Percentiles rank a stretch among this genome's conserved stretches.
phyloP scores from a whole-genome alignment of 345 rosid species.

The Citrus trifoliata region DNA sequence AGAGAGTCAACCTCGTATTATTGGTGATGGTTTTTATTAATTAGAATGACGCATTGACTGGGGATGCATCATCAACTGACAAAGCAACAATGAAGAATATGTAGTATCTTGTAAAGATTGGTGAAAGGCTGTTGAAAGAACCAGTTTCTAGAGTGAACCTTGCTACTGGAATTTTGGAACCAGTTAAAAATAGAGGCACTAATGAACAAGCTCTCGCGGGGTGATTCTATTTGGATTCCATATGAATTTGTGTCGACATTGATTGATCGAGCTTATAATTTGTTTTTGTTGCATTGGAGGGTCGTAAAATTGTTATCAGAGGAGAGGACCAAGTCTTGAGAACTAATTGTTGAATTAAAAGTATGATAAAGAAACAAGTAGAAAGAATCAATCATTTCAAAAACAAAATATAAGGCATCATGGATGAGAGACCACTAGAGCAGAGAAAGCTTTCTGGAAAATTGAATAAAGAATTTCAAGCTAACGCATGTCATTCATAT shows the following conservation, averaged over 20 bases:
- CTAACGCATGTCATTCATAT: no score
- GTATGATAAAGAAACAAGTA: no score
- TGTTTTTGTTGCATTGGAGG: neutral
- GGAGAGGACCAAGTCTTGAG: neutral
- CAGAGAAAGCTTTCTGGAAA: no score
- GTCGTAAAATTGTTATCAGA: slow-evolving; percentile 14
- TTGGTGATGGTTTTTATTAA: no score
- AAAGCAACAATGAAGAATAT: slow-evolving; percentile 15
- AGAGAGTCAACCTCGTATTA: no score
- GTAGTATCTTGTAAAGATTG: slow-evolving; percentile 10
- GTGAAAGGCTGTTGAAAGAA: slow-evolving; percentile 4
- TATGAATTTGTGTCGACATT: neutral
- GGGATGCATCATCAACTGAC: slow-evolving; percentile 5
- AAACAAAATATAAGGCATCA: no score
- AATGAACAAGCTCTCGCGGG: slow-evolving; percentile 15
- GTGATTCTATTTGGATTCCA: neutral
- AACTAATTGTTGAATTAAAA: no score
- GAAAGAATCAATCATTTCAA: no score
- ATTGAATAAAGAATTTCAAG: no score
- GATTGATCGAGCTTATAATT: neutral
- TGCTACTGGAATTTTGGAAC: slow-evolving; percentile 9
- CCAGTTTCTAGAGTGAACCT: slow-evolving; percentile 16
- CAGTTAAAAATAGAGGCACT: slow-evolving; percentile 20
- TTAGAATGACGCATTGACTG: neutral
- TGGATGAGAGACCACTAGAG: no score